These are phyloP conservation scores for Talaromyces sp. DNA, from an alignment of 2,329 filamentous ascomycete genomes.

Conservation along the genomic window DNA sequence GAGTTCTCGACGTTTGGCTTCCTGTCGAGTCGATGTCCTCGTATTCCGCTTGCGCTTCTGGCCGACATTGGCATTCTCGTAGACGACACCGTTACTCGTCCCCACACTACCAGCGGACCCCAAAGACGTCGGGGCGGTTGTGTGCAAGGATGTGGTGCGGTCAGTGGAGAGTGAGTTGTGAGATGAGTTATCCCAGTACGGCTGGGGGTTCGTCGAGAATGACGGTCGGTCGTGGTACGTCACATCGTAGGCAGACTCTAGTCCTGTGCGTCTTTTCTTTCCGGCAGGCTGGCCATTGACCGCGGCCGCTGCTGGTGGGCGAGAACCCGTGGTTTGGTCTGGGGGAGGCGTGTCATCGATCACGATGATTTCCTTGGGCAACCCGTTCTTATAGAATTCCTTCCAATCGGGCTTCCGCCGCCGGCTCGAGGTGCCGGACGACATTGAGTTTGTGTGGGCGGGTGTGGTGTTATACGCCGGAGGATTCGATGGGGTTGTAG, in stretches of 20 bases:
- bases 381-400: slow-evolving; percentile 76
- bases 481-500: slow-evolving; percentile 37
- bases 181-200: slow-evolving; percentile 63
- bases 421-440: slow-evolving; percentile 43
- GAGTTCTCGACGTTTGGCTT: slow-evolving; percentile 73
- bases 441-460: slow-evolving; percentile 36
- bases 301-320: slow-evolving; percentile 28
- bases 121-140: slow-evolving; percentile 84
- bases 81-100: slow-evolving; percentile 57
- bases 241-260: slow-evolving; percentile 62
- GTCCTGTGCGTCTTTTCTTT: slow-evolving; percentile 72
- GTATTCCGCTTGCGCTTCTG: slow-evolving; percentile 86
- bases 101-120: slow-evolving; percentile 59
- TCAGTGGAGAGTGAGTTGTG: slow-evolving; percentile 76
- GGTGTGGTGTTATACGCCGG: slow-evolving; percentile 14
- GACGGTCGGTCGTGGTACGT: slow-evolving; percentile 68
- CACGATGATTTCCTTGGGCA: slow-evolving; percentile 81
- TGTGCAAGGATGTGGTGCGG: slow-evolving; percentile 77
- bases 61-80: slow-evolving; percentile 66
- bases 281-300: slow-evolving; percentile 43
- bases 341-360: slow-evolving; percentile 66
- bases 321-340: slow-evolving; percentile 26
- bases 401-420: slow-evolving; percentile 69
- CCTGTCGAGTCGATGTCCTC: slow-evolving; percentile 75
- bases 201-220: slow-evolving; percentile 71